Percentiles rank a stretch among this genome's conserved stretches.
Evolutionary conservation across 306 rosid genomes (phyloP).

Genomic region (Vachellia collinsii): DNA sequence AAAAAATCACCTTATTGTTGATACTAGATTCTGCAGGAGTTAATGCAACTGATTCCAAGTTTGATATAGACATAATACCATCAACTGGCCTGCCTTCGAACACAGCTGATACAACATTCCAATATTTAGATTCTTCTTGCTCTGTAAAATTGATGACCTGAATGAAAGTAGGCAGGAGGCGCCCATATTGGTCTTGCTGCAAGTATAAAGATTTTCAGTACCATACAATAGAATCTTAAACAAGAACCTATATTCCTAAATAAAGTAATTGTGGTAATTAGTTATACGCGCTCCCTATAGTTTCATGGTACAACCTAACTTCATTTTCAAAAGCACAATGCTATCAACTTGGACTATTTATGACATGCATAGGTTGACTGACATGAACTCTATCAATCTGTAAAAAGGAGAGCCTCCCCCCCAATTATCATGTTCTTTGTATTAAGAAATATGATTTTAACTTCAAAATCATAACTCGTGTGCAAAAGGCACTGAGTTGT

Average conservation of each 20-base stretch:
- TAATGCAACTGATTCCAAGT: constrained; percentile 51
- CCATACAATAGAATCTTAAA: neutral
- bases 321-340: neutral
- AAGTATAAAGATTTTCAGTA: constrained; percentile 31
- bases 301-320: neutral
- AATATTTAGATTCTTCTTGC: constrained; percentile 84
- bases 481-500: neutral
- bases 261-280: neutral
- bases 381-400: neutral
- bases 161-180: constrained; percentile 85
- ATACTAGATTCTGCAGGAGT: constrained; percentile 72
- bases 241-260: constrained; percentile 11
- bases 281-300: neutral
- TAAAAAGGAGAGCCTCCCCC: too few species aligned
- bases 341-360: neutral
- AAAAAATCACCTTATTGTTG: constrained; percentile 70
- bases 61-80: constrained; percentile 48
- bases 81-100: constrained; percentile 85
- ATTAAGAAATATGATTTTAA: neutral
- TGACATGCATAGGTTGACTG: neutral
- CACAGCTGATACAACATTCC: constrained; percentile 80
- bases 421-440: neutral
- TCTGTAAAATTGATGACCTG: constrained; percentile 91
- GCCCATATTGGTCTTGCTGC: constrained; percentile 97
- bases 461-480: neutral